These are phyloP conservation scores for Collybia sp. DNA, from an alignment of 768 basidiomycete species.

Conservation along the genomic window DNA sequence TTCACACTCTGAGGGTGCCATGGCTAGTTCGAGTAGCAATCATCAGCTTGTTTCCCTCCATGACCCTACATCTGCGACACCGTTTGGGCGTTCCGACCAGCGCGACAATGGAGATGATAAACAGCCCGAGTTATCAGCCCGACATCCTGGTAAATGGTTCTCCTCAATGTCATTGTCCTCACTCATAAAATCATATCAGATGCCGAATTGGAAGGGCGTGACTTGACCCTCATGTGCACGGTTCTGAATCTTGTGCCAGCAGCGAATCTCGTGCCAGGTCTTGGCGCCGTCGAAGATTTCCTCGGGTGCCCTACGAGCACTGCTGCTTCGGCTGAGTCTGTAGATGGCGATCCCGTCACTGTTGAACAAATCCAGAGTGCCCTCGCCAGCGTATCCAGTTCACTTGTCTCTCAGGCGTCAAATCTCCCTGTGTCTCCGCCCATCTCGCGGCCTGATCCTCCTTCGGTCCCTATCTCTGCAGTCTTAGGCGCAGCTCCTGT, in stretches of 20 bases:
- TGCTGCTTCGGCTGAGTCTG: too few relatives aligned
- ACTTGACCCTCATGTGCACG: too few relatives aligned
- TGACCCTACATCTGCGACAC: slow-evolving; percentile 1
- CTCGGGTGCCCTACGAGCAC: too few relatives aligned
- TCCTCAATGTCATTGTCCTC: too few relatives aligned
- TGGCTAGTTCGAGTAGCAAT: slow-evolving; percentile 16
- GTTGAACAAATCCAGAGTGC: not conserved
- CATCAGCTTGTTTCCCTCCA: slow-evolving; percentile 10
- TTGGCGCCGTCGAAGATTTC: too few relatives aligned
- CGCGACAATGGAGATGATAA: not conserved
- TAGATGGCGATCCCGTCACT: too few relatives aligned
- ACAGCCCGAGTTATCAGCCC: not conserved
- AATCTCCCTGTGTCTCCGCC: slow-evolving; percentile 1
- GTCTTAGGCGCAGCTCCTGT: slow-evolving; percentile 1
- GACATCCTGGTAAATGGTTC: too few relatives aligned
- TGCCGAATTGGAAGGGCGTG: too few relatives aligned
- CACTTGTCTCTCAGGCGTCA: not conserved
- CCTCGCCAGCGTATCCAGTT: not conserved
- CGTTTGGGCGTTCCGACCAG: not conserved
- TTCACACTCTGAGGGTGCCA: slow-evolving; percentile 16
- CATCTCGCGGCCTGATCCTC: not conserved
- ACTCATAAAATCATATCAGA: too few relatives aligned
- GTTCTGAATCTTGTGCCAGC: too few relatives aligned
- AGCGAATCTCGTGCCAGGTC: too few relatives aligned
- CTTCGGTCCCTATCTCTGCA: not conserved